Evolutionary conservation across 441 rosid species (phyloP), one percentile per base, ranked within the genome.

Genomic region (Melastoma candidum): DNA sequence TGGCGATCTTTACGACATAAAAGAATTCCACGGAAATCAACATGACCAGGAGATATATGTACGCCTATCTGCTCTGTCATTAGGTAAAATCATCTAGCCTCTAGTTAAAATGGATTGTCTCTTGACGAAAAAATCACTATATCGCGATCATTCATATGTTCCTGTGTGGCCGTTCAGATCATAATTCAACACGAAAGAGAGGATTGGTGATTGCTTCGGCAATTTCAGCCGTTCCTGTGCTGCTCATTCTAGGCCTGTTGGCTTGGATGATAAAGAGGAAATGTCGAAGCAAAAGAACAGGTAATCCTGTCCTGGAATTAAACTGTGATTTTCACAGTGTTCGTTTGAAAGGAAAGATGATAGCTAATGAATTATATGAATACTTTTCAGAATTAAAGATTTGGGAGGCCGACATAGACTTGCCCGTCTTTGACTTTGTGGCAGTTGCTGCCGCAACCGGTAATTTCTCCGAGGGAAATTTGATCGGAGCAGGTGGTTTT

Each of bases 401-500:
- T 51, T 11, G 41, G 36, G 27, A 26, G 10, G 64, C 53, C 3
- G 63, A 61, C 1, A 47, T 62, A 12, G 73, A 74, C 25, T 46
- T 74, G 36, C 63, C 69, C 0, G 3, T 61, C 3, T 63, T 68
- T 44, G 52, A 56, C 55, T 58, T 77, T n/a, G 26, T 51, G 1
- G 61, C 50, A 0, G 48, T 77, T 12, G 26, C 51, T 0, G 41
- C 26, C 2, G 78, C 78, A 3, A 77, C 76, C 0, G 11, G 66
- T 53, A 60, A 66, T 49, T 74, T 73, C 63, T 64, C 78, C 2
- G 0, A 3, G 11, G 11, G 11, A 11, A 68, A 64, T 7, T 11
- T 41, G 11, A 41, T 73, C 4, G 71, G 82, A 36, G 50, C 46
- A 4, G 78, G 74, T 36, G 69, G 78, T 3, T 74, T 73, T 26